These are phyloP conservation scores for Tulasnella sp. DNA, from an alignment of 768 basidiomycete species.

Conservation along the genomic window DNA sequence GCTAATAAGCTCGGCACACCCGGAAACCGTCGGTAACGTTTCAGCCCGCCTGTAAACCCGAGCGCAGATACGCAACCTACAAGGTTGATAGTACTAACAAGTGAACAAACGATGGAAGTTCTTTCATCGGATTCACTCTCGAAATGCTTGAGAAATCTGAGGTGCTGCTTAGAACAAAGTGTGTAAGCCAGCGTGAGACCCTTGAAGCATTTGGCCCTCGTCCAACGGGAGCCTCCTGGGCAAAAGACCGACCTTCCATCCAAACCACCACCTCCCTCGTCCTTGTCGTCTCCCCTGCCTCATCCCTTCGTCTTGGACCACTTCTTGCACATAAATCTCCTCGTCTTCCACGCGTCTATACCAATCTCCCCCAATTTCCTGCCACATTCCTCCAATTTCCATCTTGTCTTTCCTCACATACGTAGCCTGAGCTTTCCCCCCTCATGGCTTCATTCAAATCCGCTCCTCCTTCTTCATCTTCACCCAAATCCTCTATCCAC, in stretches of 20 bases:
- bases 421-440: constrained; percentile 7
- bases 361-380: not conserved
- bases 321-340: not conserved
- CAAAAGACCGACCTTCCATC: constrained; percentile 7
- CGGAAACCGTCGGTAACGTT: not conserved
- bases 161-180: not conserved
- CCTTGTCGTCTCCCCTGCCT: not conserved
- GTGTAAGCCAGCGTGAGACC: constrained; percentile 6
- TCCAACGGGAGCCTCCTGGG: constrained; percentile 9
- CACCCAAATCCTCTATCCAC: not conserved
- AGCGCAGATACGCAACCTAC: not conserved
- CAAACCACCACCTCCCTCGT: constrained; percentile 3
- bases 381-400: not conserved
- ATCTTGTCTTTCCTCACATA: not conserved
- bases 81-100: not conserved
- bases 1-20: not conserved
- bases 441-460: not conserved
- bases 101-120: not conserved
- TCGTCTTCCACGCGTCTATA: constrained; percentile 11
- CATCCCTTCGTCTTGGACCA: not conserved
- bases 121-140: not conserved
- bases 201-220: constrained; percentile 11
- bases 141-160: not conserved
- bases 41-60: not conserved
- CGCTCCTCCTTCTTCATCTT: not conserved